A percentile compares a stretch with the other conserved stretches of the same genome.
Evolutionary conservation across 352 stramenopile species (phyloP).

Genomic region (Elongisporangium undulatum): DNA sequence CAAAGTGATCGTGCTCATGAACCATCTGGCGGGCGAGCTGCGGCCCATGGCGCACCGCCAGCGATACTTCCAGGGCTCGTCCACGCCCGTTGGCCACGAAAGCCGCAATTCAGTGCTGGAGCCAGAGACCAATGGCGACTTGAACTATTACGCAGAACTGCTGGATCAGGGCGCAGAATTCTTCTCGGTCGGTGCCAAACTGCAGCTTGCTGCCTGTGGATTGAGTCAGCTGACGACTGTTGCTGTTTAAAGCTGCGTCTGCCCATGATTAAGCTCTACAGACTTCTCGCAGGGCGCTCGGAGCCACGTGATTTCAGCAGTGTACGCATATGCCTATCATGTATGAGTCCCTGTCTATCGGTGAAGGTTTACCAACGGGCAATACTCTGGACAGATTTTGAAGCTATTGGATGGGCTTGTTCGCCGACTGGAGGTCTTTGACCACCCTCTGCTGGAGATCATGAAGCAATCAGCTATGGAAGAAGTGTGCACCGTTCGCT

Average conservation of each 20-base stretch:
- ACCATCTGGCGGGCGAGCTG: slow-evolving; percentile 50
- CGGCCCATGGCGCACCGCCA: slow-evolving; percentile 38
- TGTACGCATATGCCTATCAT: slow-evolving; percentile 18
- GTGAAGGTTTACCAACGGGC: background rate
- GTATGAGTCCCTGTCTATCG: background rate
- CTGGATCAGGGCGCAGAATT: slow-evolving; percentile 73
- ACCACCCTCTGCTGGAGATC: slow-evolving; percentile 63
- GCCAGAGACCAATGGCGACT: slow-evolving; percentile 41
- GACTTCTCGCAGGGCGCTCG: slow-evolving; percentile 38
- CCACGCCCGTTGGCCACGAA: slow-evolving; percentile 11
- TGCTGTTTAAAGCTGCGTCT: slow-evolving; percentile 43
- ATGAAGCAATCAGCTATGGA: slow-evolving; percentile 70
- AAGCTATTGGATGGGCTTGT: slow-evolving; percentile 54
- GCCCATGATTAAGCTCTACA: slow-evolving; percentile 73
- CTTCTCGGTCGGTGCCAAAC: slow-evolving; percentile 48
- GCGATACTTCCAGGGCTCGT: slow-evolving; percentile 20
- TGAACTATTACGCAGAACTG: slow-evolving; percentile 72
- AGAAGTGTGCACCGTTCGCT: slow-evolving; percentile 61
- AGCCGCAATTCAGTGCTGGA: slow-evolving; percentile 18
- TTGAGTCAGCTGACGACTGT: slow-evolving; percentile 1
- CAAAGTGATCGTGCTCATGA: slow-evolving; percentile 55
- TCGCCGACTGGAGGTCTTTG: slow-evolving; percentile 50
- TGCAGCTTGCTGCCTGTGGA: background rate
- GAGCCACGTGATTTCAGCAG: slow-evolving; percentile 49
- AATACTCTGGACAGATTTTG: slow-evolving; percentile 17